phyloP scores from a whole-genome alignment of 768 basidiomycete species.

The Leccinum longicurvipes region DNA sequence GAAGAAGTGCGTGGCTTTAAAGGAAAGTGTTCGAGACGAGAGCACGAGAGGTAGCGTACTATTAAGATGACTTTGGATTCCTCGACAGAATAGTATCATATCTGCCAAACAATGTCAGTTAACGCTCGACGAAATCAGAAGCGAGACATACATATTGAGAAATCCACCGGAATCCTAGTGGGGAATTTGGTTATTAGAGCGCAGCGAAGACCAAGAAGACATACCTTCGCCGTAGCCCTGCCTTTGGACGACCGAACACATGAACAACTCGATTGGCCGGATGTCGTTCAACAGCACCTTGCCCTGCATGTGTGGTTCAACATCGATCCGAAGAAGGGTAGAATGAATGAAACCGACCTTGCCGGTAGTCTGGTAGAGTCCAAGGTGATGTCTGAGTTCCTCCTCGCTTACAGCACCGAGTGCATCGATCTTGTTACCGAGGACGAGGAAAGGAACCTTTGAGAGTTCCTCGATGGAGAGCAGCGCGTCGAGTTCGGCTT shows the following conservation, averaged over 20 bases:
- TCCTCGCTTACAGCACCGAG: slow-evolving; percentile 96
- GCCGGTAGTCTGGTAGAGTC: slow-evolving; percentile 98
- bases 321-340: neutral
- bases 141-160: slow-evolving; percentile 83
- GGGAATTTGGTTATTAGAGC: slow-evolving; percentile 1
- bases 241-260: slow-evolving; percentile 99
- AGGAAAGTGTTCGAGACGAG: slow-evolving; percentile 11
- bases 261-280: slow-evolving; percentile 98
- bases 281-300: slow-evolving; percentile 97
- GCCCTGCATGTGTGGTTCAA: slow-evolving; percentile 52
- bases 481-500: slow-evolving; percentile 95
- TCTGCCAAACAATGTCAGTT: slow-evolving; percentile 18
- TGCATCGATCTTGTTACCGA: slow-evolving; percentile 99
- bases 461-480: slow-evolving; percentile 92
- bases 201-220: slow-evolving; percentile 8
- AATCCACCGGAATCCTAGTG: slow-evolving; percentile 85
- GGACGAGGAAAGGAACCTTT: slow-evolving; percentile 96
- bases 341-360: slow-evolving; percentile 56
- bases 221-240: slow-evolving; percentile 96
- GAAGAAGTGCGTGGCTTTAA: slow-evolving; percentile 11
- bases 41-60: slow-evolving; percentile 23
- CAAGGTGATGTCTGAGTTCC: slow-evolving; percentile 91
- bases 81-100: slow-evolving; percentile 16
- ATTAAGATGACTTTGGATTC: slow-evolving; percentile 9
- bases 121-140: neutral